Percentiles rank a stretch among this genome's conserved stretches.
phyloP scores from a whole-genome alignment of 2,329 filamentous ascomycete genomes.

The Lomentospora prolificans region DNA sequence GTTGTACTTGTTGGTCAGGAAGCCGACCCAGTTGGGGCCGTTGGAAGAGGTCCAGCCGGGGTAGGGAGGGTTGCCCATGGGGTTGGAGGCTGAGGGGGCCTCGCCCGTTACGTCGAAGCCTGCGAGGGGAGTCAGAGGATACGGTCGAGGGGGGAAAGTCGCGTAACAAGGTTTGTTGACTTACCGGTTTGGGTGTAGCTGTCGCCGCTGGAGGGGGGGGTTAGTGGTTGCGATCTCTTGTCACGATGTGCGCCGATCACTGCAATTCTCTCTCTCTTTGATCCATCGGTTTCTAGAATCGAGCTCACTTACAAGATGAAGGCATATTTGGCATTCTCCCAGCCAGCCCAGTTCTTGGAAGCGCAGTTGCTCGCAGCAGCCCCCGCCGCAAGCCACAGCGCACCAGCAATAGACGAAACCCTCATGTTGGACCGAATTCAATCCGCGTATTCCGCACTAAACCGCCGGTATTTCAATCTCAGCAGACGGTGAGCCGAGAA shows the following conservation, averaged over 20 bases:
- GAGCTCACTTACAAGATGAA: constrained; percentile 11
- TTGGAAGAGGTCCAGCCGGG: constrained; percentile 39
- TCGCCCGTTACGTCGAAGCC: constrained; percentile 43
- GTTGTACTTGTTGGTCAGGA: constrained; percentile 36
- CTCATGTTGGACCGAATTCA: constrained; percentile 4
- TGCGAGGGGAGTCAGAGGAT: constrained; percentile 10
- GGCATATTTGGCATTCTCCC: constrained; percentile 7
- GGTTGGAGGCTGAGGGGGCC: constrained; percentile 43
- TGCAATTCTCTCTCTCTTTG: background rate
- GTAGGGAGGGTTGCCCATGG: constrained; percentile 52
- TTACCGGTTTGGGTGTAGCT: constrained; percentile 21
- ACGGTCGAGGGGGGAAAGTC: background rate
- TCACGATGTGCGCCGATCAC: background rate
- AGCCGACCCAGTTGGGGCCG: constrained; percentile 43
- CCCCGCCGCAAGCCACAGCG: constrained; percentile 1
- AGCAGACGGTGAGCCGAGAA: too few species aligned
- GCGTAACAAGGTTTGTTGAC: too few species aligned
- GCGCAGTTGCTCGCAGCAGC: background rate
- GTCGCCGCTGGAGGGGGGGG: constrained; percentile 17
- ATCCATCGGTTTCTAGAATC: too few species aligned
- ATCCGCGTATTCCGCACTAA: too few species aligned
- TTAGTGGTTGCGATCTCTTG: background rate
- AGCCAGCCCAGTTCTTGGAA: constrained; percentile 3
- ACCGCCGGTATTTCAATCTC: too few species aligned
- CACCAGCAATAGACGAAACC: background rate